Percentiles rank a stretch among this genome's conserved stretches.
These are phyloP conservation scores for Diospyros lotus DNA, from an alignment of 148 eudicot genomes.

Conservation along the genomic window DNA sequence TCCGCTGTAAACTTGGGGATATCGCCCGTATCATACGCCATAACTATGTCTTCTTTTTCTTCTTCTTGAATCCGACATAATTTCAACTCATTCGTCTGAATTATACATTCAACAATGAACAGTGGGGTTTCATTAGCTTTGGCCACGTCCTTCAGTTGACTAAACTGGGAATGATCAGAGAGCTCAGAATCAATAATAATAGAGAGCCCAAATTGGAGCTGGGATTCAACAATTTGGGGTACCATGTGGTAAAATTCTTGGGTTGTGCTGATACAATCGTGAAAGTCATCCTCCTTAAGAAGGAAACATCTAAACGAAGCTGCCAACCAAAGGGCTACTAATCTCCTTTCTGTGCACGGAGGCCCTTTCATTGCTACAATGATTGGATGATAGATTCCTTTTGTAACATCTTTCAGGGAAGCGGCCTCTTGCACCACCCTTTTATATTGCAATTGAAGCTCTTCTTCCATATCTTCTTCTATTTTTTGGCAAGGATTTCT, in stretches of 20 bases:
- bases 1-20: neutral
- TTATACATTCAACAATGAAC: neutral
- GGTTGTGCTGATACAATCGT: neutral
- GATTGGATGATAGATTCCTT: too few relatives aligned
- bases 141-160: neutral
- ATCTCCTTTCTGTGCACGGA: too few relatives aligned
- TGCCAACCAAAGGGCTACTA: too few relatives aligned
- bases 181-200: neutral
- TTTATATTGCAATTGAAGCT: too few relatives aligned
- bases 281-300: too few relatives aligned
- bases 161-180: neutral
- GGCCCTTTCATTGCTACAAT: too few relatives aligned
- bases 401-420: too few relatives aligned
- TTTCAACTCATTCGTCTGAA: neutral
- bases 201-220: neutral
- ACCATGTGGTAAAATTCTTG: neutral
- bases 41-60: neutral
- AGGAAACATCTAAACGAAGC: too few relatives aligned
- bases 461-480: too few relatives aligned
- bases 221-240: neutral
- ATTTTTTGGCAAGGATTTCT: too few relatives aligned
- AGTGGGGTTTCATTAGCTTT: neutral
- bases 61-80: neutral
- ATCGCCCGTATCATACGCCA: neutral
- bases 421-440: too few relatives aligned